A percentile compares a stretch with the other conserved stretches of the same genome.
Evolutionary conservation across 768 basidiomycete species (phyloP).

Genomic region (Cubamyces lactineus): DNA sequence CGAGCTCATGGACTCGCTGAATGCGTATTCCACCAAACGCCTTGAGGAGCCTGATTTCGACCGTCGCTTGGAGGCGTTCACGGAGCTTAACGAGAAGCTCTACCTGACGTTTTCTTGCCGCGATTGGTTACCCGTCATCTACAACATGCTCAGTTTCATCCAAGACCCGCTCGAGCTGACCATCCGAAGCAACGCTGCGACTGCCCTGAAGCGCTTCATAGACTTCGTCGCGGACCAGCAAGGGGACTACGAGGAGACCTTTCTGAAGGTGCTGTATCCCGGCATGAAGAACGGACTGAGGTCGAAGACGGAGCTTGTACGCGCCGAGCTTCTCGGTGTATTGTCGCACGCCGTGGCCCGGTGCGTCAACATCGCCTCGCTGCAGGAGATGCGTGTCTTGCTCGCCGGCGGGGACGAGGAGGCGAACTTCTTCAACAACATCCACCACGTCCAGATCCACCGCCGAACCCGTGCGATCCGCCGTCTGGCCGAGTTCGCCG

Average conservation of each 20-base stretch:
- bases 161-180: constrained; percentile 90
- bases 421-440: constrained; percentile 96
- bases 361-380: constrained; percentile 56
- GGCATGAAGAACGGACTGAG: constrained; percentile 79
- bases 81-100: constrained; percentile 67
- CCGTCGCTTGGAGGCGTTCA: constrained; percentile 76
- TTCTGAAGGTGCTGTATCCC: constrained; percentile 70
- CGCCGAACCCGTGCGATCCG: constrained; percentile 85
- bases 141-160: constrained; percentile 83
- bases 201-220: constrained; percentile 76
- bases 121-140: constrained; percentile 78
- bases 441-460: constrained; percentile 91
- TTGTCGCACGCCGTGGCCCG: constrained; percentile 73
- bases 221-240: constrained; percentile 52
- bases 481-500: constrained; percentile 78
- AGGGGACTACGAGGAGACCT: constrained; percentile 52
- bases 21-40: constrained; percentile 82
- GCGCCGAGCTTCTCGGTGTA: constrained; percentile 80
- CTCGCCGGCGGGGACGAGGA: constrained; percentile 90
- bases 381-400: constrained; percentile 82
- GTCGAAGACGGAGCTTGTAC: constrained; percentile 84
- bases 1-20: constrained; percentile 65
- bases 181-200: constrained; percentile 80
- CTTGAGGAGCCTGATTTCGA: constrained; percentile 95
- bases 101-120: constrained; percentile 52